Conservation (phyloP, 768 basidiomycete species). For the Hericium rajendrae region DNA sequence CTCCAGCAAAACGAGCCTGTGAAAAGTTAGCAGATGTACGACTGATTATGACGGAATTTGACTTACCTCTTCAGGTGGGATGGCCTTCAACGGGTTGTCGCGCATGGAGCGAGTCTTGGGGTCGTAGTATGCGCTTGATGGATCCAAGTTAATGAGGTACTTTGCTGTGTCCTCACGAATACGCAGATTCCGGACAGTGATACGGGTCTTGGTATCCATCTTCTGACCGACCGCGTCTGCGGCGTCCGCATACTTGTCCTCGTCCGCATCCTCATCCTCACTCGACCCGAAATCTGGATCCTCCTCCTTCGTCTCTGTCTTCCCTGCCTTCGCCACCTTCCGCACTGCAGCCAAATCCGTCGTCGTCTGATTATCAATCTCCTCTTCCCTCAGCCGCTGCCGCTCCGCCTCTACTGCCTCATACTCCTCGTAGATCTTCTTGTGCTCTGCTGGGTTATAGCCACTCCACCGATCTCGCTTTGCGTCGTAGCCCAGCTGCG, state of each 20-base stretch:
- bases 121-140: conserved; percentile 95
- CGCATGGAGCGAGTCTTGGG: conserved; percentile 99
- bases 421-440: conserved; percentile 86
- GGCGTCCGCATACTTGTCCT: conserved; percentile 97
- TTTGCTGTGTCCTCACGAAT: conserved; percentile 99
- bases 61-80: conserved; percentile 82
- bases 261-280: conserved; percentile 92
- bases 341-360: conserved; percentile 85
- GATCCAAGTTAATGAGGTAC: conserved; percentile 94
- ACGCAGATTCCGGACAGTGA: conserved; percentile 95
- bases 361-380: conserved; percentile 95
- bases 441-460: conserved; percentile 85
- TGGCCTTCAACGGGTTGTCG: conserved; percentile 77
- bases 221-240: conserved; percentile 98
- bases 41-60: not conserved
- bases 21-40: not conserved
- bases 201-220: conserved; percentile 94
- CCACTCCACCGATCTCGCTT: conserved; percentile 99
- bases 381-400: conserved; percentile 87
- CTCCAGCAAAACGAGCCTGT: conserved; percentile 86
- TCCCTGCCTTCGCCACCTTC: conserved; percentile 90
- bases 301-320: conserved; percentile 54
- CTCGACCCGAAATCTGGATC: conserved; percentile 95
- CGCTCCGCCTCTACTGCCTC: conserved; percentile 85
- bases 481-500: conserved; percentile 73